Conservation (phyloP, 2,329 filamentous ascomycete species). For the Leptographium flavum region DNA sequence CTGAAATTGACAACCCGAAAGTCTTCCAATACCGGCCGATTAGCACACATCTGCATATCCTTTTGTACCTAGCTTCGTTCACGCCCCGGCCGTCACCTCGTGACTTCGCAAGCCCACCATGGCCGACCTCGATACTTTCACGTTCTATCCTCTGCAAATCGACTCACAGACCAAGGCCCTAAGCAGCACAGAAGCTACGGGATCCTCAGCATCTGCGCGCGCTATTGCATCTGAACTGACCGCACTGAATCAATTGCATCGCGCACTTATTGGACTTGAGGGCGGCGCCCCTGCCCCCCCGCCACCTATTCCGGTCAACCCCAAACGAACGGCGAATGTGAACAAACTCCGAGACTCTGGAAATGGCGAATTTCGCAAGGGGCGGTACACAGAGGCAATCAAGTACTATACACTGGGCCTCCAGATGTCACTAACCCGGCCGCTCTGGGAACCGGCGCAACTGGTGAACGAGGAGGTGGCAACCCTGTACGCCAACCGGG, state of each 20-base stretch:
- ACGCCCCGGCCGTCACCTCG: too few species aligned
- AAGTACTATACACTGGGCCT: slow-evolving; percentile 75
- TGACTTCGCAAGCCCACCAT: slow-evolving; percentile 23
- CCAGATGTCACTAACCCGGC: slow-evolving; percentile 72
- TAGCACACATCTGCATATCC: too few species aligned
- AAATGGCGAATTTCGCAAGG: slow-evolving; percentile 71
- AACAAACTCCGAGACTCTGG: slow-evolving; percentile 81
- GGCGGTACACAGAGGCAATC: slow-evolving; percentile 58
- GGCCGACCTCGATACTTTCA: slow-evolving; percentile 60
- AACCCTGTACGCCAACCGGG: slow-evolving; percentile 69
- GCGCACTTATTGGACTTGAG: slow-evolving; percentile 45
- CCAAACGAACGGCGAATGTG: slow-evolving; percentile 78
- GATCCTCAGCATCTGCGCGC: slow-evolving; percentile 19
- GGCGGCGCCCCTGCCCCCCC: slow-evolving; percentile 56
- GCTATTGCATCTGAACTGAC: slow-evolving; percentile 50
- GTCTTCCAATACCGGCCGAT: too few species aligned
- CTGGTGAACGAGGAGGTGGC: slow-evolving; percentile 76
- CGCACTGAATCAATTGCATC: slow-evolving; percentile 67
- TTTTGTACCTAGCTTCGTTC: not conserved
- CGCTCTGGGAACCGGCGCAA: slow-evolving; percentile 74
- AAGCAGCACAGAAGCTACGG: slow-evolving; percentile 23
- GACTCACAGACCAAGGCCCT: slow-evolving; percentile 73
- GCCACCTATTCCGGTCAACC: slow-evolving; percentile 80
- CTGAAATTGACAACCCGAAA: too few species aligned
- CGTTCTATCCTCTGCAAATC: slow-evolving; percentile 65